Percentiles rank a stretch among this genome's conserved stretches.
Evolutionary conservation across 2,329 filamentous ascomycete species (phyloP).

Genomic region (Metarhizium humberi): DNA sequence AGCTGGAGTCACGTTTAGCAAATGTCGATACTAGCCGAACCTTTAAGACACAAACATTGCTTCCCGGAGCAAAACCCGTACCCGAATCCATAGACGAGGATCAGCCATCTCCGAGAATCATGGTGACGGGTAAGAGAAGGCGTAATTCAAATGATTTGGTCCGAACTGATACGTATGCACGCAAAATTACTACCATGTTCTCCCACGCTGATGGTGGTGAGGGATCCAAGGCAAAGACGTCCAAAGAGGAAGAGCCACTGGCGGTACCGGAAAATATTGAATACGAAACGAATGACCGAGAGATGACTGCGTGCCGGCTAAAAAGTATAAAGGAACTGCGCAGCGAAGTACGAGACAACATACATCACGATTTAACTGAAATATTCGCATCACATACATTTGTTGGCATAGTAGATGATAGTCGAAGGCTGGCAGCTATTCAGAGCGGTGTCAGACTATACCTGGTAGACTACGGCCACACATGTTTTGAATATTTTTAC

Average conservation of each 20-base stretch:
- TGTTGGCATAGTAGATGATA: constrained; percentile 84
- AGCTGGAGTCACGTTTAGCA: constrained; percentile 68
- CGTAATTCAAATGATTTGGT: constrained; percentile 65
- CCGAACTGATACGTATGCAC: constrained; percentile 75
- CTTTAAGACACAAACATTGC: constrained; percentile 85
- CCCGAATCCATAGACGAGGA: constrained; percentile 17
- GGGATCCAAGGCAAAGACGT: constrained; percentile 9
- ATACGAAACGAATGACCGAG: constrained; percentile 63
- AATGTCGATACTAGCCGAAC: constrained; percentile 89
- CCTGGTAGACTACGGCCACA: constrained; percentile 84
- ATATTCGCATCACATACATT: constrained; percentile 84
- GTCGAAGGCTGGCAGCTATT: constrained; percentile 78
- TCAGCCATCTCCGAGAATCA: constrained; percentile 22
- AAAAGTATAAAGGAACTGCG: constrained; percentile 82
- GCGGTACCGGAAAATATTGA: constrained; percentile 42
- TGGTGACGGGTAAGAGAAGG: constrained; percentile 28
- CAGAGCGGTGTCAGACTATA: constrained; percentile 89
- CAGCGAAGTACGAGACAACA: constrained; percentile 66
- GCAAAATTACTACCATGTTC: constrained; percentile 97
- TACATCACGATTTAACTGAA: constrained; percentile 80
- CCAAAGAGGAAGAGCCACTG: constrained; percentile 22
- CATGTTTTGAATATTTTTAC: constrained; percentile 87
- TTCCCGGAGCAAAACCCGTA: constrained; percentile 50
- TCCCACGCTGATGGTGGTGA: constrained; percentile 35
- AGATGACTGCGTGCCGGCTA: constrained; percentile 61